Evolutionary conservation across 1,139 yeast species (phyloP).

Genomic region (Blastobotrys raffinosifermentans): DNA sequence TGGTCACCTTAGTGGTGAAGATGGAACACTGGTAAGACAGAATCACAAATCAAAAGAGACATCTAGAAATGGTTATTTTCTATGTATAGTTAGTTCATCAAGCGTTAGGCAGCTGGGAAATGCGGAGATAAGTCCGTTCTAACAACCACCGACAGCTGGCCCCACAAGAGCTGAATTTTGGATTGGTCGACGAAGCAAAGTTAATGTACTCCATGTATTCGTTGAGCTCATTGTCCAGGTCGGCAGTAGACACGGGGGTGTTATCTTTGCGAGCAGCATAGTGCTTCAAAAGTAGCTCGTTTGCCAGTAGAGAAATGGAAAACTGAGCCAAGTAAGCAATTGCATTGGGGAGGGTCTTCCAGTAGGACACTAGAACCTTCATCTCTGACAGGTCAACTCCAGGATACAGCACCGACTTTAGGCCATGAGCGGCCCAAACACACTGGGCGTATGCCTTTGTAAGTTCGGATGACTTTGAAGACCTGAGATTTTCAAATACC

Average conservation of each 20-base stretch:
- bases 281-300: neutral
- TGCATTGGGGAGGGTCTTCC: neutral
- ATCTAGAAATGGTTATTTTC: no score
- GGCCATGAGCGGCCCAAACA: conserved; percentile 1
- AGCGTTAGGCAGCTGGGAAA: neutral
- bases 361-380: neutral
- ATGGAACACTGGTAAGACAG: no score
- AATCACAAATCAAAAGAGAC: no score
- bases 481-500: neutral
- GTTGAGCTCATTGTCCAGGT: conserved; percentile 1
- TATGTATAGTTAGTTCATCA: no score
- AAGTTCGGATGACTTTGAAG: neutral
- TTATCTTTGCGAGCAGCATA: neutral
- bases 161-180: neutral
- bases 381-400: conserved; percentile 1
- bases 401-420: neutral
- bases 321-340: neutral
- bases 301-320: neutral
- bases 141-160: neutral
- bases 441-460: conserved; percentile 2
- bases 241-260: neutral
- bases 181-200: neutral
- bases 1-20: no score
- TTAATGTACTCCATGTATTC: conserved; percentile 1
- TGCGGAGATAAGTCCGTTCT: neutral